Evolutionary conservation across 2,329 filamentous ascomycete genomes (phyloP), one percentile per base, ranked within the genome.

Genomic region (Parafenestella ontariensis): DNA sequence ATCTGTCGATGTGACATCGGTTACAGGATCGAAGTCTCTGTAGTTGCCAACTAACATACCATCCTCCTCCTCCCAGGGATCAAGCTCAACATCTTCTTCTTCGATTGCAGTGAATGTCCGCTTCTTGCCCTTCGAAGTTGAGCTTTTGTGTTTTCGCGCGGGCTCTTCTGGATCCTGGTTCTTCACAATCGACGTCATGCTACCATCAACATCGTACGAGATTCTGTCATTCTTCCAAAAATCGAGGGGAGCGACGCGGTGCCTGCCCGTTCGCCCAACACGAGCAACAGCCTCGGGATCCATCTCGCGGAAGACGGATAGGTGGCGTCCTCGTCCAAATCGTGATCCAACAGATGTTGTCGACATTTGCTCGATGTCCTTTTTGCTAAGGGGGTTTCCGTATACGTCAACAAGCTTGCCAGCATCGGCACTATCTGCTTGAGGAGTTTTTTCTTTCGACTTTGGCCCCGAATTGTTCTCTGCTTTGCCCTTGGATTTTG

Each of bases 171-270:
- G 79, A 31, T 89, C 87, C 52, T 92, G 88, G 1, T 88, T 87
- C 36, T 91, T 87, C 23, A 94, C 85, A 46, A 97, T 85, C 61
- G 91, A 89, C 69, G 91, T 90, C 64, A 94, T 88, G 11, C 84
- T 87, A 1, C 87, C 85, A 21, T 86, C 84, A 17, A 84, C 81
- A 46, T 88, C 87, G 68, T 87, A 91, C 20, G 92, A 85, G 42
- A 89, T 85, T 49, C 85, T 85, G 72, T 98, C 94, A 62, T 92
- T 92, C 66, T 87, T 87, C 94, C 94, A 98, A 72, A 85, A 96
- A 23, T 91, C 87, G 29, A 97, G 77, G 0, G 93, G 95, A 56
- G 86, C 86, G 58, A 91, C 88, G 9, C 90, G 91, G 47, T 87
- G 85, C 52, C 95, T 86, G 2, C 92, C 93, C 11, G 89, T 94